Base-by-base conservation (phyloP, 495 filamentous ascomycete species). In the Hyaloscypha hepaticicola region DNA sequence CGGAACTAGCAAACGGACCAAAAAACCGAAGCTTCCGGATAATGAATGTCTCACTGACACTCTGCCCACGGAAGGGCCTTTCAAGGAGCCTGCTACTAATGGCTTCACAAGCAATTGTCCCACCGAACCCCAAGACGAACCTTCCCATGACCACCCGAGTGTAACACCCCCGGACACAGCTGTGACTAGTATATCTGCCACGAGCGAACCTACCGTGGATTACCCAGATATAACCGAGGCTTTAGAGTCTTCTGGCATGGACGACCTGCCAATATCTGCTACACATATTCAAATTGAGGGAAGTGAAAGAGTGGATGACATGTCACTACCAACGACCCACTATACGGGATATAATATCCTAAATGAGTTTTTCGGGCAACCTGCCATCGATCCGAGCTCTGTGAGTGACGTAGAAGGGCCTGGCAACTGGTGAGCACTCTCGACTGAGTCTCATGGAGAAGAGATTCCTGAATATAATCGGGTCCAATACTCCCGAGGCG, bases 191-290 rank as follows among this genome's bases (percentile, higher is more conserved):
- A n/a, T n/a, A 52, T 52, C 49, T 52, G 22, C 22, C 7, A 24
- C 22, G 9, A 24, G 22, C 11, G 21, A 52, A 52, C 22, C 22
- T 7, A 8, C 49, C 49, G 11, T 52, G 22, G 11, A 24, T 24
- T 11, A 21, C 49, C 22, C 22, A 52, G 49, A 52, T 52, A 52
- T 24, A 12, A 21, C 49, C 22, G 22, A 14, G 22, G 22, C 7
- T 24, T 21, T 52, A 52, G 49, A 52, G 9, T 52, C 49, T 24
- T 24, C 49, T 52, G 22, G 49, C 49, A 52, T 52, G 49, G 49
- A 52, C 22, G 22, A 52, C 49, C 49, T 52, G 49, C 49, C 22
- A 52, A 52, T 52, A 52, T 52, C 22, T 52, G 49, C 49, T 24
- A 52, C 22, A 52, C 22, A 24, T 52, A 24, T 52, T 52, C 49